Evolutionary conservation across 352 stramenopile species (phyloP).

Genomic region (Phytophthora constricta): DNA sequence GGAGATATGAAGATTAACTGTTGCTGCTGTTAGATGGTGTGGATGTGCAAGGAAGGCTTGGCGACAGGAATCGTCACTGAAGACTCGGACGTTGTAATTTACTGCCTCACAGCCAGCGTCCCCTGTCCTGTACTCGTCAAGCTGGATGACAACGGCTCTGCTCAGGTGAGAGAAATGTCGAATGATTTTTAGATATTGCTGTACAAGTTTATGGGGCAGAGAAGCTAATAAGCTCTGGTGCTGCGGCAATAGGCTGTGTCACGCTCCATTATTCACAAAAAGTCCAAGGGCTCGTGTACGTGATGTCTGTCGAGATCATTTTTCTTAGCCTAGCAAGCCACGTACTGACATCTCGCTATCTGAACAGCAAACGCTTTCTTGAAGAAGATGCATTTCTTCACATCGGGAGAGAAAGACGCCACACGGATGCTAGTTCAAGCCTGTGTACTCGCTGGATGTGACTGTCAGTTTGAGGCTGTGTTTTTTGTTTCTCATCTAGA

Average conservation of each 20-base stretch:
- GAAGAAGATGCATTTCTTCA: conserved; percentile 69
- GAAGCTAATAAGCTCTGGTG: too few relatives aligned
- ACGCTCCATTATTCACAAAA: conserved; percentile 56
- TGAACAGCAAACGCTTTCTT: conserved; percentile 56
- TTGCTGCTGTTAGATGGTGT: conserved; percentile 62
- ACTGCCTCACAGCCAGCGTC: conserved; percentile 64
- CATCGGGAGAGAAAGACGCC: conserved; percentile 59
- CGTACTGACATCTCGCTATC: neutral
- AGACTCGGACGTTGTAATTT: conserved; percentile 83
- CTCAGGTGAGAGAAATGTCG: conserved; percentile 38
- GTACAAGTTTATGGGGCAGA: too few relatives aligned
- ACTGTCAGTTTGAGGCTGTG: too few relatives aligned
- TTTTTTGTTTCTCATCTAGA: too few relatives aligned
- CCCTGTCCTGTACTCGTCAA: conserved; percentile 72
- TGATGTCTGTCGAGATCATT: neutral
- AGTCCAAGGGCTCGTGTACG: conserved; percentile 47
- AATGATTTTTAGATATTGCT: neutral
- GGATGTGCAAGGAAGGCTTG: conserved; percentile 70
- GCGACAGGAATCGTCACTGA: conserved; percentile 79
- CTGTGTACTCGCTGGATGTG: conserved; percentile 73
- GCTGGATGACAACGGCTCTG: conserved; percentile 65
- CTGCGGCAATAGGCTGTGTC: conserved; percentile 50
- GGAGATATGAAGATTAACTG: too few relatives aligned
- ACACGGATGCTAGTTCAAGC: conserved; percentile 85
- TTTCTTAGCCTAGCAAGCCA: neutral